phyloP scores from a whole-genome alignment of 2,329 filamentous ascomycete species.

The Fusarium sp. region DNA sequence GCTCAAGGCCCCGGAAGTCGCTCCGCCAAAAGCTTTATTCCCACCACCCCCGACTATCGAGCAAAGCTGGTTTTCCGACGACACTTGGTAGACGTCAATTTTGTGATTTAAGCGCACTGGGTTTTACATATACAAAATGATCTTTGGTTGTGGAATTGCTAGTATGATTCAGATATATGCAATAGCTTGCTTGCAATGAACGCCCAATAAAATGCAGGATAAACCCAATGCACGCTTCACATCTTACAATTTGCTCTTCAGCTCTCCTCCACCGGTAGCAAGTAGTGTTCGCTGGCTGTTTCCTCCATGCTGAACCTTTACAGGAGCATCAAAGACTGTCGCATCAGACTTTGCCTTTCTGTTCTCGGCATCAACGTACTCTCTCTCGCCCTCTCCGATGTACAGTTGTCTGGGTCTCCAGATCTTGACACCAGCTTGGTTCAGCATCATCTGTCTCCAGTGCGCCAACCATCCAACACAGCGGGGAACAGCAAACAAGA shows the following conservation, averaged over 20 bases:
- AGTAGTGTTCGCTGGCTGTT: conserved; percentile 15
- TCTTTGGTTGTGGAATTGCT: background rate
- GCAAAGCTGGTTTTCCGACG: conserved; percentile 14
- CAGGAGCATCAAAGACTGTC: conserved; percentile 14
- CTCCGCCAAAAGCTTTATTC: background rate
- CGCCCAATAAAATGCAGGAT: background rate
- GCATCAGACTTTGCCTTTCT: conserved; percentile 47
- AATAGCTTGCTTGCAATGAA: background rate
- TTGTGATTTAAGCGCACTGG: background rate
- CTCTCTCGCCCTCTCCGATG: conserved; percentile 56
- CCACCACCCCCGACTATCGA: background rate
- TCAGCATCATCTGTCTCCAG: conserved; percentile 63
- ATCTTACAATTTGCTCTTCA: conserved; percentile 10
- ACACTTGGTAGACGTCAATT: background rate
- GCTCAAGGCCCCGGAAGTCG: background rate
- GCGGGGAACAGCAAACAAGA: conserved; percentile 62
- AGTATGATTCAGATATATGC: background rate
- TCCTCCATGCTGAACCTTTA: conserved; percentile 26
- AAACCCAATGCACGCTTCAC: background rate
- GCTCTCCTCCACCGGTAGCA: background rate
- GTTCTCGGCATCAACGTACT: conserved; percentile 55
- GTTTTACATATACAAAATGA: background rate
- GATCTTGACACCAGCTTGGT: conserved; percentile 60
- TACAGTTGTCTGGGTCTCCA: conserved; percentile 63
- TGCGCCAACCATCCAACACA: conserved; percentile 64